These are phyloP conservation scores for Corchorus olitorius DNA, from an alignment of 345 rosid genomes.

Conservation along the genomic window DNA sequence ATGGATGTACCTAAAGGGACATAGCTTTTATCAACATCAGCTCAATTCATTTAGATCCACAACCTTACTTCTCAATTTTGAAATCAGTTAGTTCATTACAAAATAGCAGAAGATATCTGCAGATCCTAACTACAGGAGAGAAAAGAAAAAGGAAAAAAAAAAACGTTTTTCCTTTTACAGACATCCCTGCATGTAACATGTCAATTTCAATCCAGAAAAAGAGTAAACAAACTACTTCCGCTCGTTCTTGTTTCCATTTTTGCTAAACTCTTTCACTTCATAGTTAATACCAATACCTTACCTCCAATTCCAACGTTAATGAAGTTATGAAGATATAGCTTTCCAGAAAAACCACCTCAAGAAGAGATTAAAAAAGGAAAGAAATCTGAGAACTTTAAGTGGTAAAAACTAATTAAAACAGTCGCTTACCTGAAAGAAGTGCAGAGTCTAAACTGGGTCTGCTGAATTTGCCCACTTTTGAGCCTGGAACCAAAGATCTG, in stretches of 20 bases:
- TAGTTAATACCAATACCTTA: not conserved
- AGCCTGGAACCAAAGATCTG: slow-evolving; percentile 12
- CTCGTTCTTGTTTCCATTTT: not conserved
- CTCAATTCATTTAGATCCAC: not conserved
- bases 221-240: not conserved
- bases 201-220: not conserved
- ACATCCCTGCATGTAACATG: not conserved
- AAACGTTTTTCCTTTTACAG: not conserved
- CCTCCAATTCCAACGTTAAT: not conserved
- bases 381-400: slow-evolving; percentile 3
- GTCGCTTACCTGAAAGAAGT: slow-evolving; percentile 16
- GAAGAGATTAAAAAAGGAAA: not conserved
- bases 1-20: not conserved
- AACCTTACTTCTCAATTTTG: not conserved
- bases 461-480: slow-evolving; percentile 9
- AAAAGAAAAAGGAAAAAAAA: not conserved
- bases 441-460: slow-evolving; percentile 7
- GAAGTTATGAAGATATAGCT: not conserved
- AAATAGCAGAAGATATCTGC: not conserved
- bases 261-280: not conserved
- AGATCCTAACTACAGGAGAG: not conserved
- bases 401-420: not conserved
- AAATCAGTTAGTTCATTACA: not conserved
- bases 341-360: not conserved
- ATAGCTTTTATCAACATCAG: not conserved